Base-by-base conservation (phyloP, 805 yeast genomes). In the Monosporozyma servazzii region DNA sequence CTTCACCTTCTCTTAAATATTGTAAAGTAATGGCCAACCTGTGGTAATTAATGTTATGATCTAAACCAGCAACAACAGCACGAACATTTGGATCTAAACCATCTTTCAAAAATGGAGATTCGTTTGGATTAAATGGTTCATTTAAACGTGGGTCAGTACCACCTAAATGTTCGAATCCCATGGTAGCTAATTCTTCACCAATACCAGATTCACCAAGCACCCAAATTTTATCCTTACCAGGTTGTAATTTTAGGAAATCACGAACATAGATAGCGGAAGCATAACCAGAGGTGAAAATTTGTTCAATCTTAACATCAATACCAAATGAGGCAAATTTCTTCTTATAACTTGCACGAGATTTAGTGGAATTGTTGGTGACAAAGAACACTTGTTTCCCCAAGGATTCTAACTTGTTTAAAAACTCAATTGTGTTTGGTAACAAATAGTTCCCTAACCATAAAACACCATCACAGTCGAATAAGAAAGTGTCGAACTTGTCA, bases 401-500 rank as follows among this genome's bases (percentile, higher is more conserved):
- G 23, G 59, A 56, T 45, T 61, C 76, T 56, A 93, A 72, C 42
- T 85, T 64, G 9, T 75, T 74, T 42, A 93, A 67, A 0, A 96
- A 86, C 65, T 93, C 97, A 11, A 73, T 75, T 1, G 88, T 86
- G 17, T 78, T 72, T 6, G 97, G 97, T 47, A 93, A 74, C 23
- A 88, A 69, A 57, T 82, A 86, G 55, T 79, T 81, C 2, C 98
- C 98, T 47, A 86, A 71, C 99, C 99, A 93, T 53, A 93, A 74
- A 4, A 93, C 99, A 31, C 99, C 99, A 65, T 93, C 99, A 71
- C 99, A 93, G 63, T 93, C 99, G 65, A 93, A 93, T 58, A 93
- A 72, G 61, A 90, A 91, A 53, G 87, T 88, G 64, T 89, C 96
- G 66, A 84, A 86, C 49, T 74, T 64, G 56, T 76, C 78, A 9